A percentile compares a stretch with the other conserved stretches of the same genome.
Evolutionary conservation across 2,329 filamentous ascomycete species (phyloP).

Genomic region (Colletotrichum spinosum): DNA sequence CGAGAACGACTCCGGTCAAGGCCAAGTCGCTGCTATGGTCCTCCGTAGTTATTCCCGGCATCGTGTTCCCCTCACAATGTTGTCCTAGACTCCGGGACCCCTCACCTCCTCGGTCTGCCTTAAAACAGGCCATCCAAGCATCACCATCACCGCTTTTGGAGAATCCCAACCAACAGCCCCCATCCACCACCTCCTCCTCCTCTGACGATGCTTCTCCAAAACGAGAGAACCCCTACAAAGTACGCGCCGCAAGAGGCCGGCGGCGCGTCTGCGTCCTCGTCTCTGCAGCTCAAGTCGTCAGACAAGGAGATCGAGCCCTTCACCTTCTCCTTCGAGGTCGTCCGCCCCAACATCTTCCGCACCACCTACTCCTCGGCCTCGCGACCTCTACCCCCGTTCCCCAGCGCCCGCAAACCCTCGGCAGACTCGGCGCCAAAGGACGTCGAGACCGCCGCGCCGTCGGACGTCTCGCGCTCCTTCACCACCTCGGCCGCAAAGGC

Average conservation of each 20-base stretch:
- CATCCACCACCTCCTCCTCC: too few species aligned
- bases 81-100: not conserved
- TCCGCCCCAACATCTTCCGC: constrained; percentile 73
- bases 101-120: constrained; percentile 2
- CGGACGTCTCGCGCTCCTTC: constrained; percentile 46
- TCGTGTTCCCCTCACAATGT: too few species aligned
- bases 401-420: constrained; percentile 63
- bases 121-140: too few species aligned
- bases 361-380: constrained; percentile 73
- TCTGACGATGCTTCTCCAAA: constrained; percentile 31
- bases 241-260: constrained; percentile 30
- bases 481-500: constrained; percentile 54
- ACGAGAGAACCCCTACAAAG: constrained; percentile 23
- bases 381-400: constrained; percentile 74
- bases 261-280: constrained; percentile 6
- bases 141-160: too few species aligned
- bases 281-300: constrained; percentile 29
- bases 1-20: not conserved
- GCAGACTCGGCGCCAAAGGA: constrained; percentile 10
- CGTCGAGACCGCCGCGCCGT: constrained; percentile 41
- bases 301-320: constrained; percentile 49
- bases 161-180: not conserved
- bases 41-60: constrained; percentile 5
- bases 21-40: too few species aligned
- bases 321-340: constrained; percentile 71